A percentile compares a stretch with the other conserved stretches of the same genome.
These are phyloP conservation scores for Aureobasidium sp. DNA, from an alignment of 2,329 filamentous ascomycete species.

Conservation along the genomic window DNA sequence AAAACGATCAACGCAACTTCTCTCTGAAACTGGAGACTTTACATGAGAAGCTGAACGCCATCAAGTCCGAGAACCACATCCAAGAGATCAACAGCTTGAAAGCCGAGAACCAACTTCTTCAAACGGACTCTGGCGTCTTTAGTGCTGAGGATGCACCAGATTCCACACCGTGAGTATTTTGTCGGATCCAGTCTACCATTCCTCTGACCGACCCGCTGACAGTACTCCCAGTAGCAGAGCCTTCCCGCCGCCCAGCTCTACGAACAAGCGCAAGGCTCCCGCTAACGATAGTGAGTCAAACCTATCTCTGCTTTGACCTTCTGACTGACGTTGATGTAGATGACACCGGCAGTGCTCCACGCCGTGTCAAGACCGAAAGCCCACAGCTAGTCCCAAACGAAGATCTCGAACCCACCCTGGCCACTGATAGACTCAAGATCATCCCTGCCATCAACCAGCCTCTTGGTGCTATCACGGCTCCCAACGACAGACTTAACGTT, in stretches of 20 bases:
- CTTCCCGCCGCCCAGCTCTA: not conserved
- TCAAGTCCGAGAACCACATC: not conserved
- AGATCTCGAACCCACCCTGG: not conserved
- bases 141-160: not conserved
- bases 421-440: not conserved
- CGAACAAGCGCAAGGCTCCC: not conserved
- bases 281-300: not conserved
- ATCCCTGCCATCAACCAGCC: too few species aligned
- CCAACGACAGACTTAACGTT: not conserved
- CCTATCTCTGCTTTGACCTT: not conserved
- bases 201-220: not conserved
- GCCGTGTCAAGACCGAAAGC: not conserved
- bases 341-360: not conserved
- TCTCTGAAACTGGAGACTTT: not conserved
- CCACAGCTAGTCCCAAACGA: not conserved
- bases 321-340: not conserved
- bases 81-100: constrained; percentile 1
- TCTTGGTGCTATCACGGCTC: not conserved
- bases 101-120: not conserved
- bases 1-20: not conserved
- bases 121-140: not conserved
- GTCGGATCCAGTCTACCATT: too few species aligned
- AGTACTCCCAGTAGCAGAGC: not conserved
- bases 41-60: not conserved
- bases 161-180: not conserved